phyloP scores from a whole-genome alignment of 1,284 basidiomycete species.

The Trichosporon sp. region DNA sequence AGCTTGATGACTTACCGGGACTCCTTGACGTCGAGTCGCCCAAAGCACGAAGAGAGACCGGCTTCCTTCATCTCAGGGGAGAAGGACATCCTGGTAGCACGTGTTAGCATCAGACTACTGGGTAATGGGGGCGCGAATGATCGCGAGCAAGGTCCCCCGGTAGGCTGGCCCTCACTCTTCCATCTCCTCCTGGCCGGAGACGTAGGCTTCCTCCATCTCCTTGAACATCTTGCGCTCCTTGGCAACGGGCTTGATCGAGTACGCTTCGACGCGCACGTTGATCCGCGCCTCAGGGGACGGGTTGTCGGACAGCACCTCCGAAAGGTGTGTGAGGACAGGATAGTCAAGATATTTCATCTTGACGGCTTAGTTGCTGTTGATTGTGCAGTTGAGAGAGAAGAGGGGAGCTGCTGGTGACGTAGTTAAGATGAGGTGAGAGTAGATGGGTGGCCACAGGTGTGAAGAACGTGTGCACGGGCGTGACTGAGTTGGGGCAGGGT shows the following conservation, averaged over 20 bases:
- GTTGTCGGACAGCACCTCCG: constrained; percentile 69
- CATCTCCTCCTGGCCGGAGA: constrained; percentile 53
- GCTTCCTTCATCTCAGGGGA: constrained; percentile 57
- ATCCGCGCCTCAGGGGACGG: constrained; percentile 85
- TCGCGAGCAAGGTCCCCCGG: neutral
- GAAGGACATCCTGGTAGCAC: constrained; percentile 48
- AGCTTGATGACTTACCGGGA: constrained; percentile 44
- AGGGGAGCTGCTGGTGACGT: neutral
- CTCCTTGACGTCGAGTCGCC: constrained; percentile 55
- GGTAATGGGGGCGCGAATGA: neutral
- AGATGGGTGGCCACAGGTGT: constrained; percentile 10
- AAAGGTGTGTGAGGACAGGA: constrained; percentile 75
- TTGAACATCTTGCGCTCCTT: constrained; percentile 97
- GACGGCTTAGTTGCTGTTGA: neutral
- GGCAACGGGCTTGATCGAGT: constrained; percentile 96
- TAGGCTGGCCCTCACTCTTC: constrained; percentile 48
- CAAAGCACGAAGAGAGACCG: constrained; percentile 54
- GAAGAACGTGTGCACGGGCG: constrained; percentile 10
- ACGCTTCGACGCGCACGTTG: constrained; percentile 91
- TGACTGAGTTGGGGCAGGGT: neutral
- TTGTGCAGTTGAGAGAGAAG: neutral
- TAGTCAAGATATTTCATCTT: constrained; percentile 89
- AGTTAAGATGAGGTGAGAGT: neutral
- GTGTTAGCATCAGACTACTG: neutral
- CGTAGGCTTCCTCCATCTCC: constrained; percentile 81